Percentiles rank a stretch among this genome's conserved stretches.
These are phyloP conservation scores for Dicorynia guianensis DNA, from an alignment of 306 rosid genomes.

Conservation along the genomic window DNA sequence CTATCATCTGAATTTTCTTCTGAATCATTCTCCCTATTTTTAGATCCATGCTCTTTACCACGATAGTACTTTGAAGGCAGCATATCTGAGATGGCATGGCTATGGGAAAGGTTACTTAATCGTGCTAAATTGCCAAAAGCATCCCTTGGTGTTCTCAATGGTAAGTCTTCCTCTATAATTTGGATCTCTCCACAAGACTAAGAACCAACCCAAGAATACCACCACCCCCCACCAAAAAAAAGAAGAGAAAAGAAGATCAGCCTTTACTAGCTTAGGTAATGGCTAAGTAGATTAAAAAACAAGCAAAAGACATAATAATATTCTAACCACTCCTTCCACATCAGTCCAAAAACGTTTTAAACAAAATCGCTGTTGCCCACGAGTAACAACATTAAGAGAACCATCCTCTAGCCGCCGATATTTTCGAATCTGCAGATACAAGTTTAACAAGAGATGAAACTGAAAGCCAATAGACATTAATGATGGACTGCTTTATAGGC, in stretches of 20 bases:
- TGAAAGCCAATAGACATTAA: no score
- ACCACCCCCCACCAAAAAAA: neutral
- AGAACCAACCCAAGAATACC: conserved; percentile 21
- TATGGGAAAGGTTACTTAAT: conserved; percentile 28
- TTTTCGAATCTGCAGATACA: conserved; percentile 76
- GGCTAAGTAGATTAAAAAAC: conserved; percentile 14
- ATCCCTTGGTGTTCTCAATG: conserved; percentile 78
- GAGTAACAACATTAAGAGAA: conserved; percentile 83
- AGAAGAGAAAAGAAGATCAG: conserved; percentile 44
- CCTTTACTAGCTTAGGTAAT: conserved; percentile 32
- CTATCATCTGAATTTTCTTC: conserved; percentile 77
- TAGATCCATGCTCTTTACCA: conserved; percentile 45
- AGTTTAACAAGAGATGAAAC: neutral
- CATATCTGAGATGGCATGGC: conserved; percentile 15
- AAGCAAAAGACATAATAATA: conserved; percentile 33
- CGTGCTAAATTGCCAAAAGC: conserved; percentile 63
- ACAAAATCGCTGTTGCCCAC: conserved; percentile 91
- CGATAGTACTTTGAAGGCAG: conserved; percentile 48
- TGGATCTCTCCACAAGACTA: conserved; percentile 94
- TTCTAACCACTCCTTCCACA: conserved; percentile 86
- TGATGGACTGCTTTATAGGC: no score
- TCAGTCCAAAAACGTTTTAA: conserved; percentile 77
- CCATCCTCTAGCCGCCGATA: conserved; percentile 81
- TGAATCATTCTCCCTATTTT: conserved; percentile 55
- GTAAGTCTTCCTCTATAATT: conserved; percentile 86